These are phyloP conservation scores for Patellifolia procumbens DNA, from an alignment of 179 eudicot genomes.

Conservation along the genomic window DNA sequence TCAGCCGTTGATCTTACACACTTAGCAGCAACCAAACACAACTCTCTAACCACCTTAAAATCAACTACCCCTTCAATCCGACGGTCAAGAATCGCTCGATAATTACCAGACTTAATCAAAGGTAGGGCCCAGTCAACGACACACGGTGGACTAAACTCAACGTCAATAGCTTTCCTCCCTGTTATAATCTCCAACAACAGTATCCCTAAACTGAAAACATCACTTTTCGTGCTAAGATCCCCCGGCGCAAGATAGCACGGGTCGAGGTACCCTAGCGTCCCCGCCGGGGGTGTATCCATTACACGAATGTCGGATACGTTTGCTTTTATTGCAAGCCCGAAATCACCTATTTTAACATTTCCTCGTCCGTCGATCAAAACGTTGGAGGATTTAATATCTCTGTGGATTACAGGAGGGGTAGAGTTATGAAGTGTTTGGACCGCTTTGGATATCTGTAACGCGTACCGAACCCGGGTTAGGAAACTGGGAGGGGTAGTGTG, in stretches of 20 bases:
- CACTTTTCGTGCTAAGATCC: conserved; percentile 65
- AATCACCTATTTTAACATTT: conserved; percentile 71
- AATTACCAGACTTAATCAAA: conserved; percentile 45
- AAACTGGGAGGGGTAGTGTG: conserved; percentile 40
- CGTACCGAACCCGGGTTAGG: conserved; percentile 49
- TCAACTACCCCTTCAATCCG: conserved; percentile 45
- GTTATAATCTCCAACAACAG: conserved; percentile 66
- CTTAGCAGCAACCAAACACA: conserved; percentile 53
- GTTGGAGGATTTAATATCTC: conserved; percentile 83
- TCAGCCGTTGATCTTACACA: conserved; percentile 67
- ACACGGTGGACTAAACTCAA: conserved; percentile 68
- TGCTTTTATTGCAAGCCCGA: conserved; percentile 75
- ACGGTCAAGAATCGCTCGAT: conserved; percentile 50
- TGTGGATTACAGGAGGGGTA: conserved; percentile 71
- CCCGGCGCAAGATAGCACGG: conserved; percentile 74
- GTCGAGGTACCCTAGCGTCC: conserved; percentile 84
- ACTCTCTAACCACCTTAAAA: conserved; percentile 36
- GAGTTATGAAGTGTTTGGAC: conserved; percentile 50
- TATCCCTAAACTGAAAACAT: conserved; percentile 84
- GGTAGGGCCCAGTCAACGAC: conserved; percentile 84
- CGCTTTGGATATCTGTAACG: conserved; percentile 58
- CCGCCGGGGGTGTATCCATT: conserved; percentile 78
- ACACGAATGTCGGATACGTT: conserved; percentile 58
- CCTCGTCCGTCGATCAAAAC: conserved; percentile 49
- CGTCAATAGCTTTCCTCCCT: conserved; percentile 79